Conservation (phyloP, 2,329 filamentous ascomycete species). For the Pseudomassariella vexata region DNA sequence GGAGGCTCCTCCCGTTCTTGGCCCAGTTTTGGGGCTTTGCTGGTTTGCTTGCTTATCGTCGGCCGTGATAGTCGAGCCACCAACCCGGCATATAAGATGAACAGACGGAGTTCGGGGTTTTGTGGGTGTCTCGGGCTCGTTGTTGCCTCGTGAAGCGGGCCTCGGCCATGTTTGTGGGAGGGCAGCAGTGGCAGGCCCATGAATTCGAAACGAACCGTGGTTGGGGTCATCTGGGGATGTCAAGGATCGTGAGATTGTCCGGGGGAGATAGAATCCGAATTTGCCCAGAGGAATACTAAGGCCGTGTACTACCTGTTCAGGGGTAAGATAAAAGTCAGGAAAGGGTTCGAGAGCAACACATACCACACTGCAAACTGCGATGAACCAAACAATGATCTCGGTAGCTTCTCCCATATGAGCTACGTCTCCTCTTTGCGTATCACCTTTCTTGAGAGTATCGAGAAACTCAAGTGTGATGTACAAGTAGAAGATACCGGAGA, state of each 20-base stretch:
- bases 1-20: too few relatives aligned
- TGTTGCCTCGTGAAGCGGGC: too few relatives aligned
- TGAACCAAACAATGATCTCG: slow-evolving; percentile 76
- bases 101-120: too few relatives aligned
- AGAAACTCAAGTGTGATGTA: slow-evolving; percentile 78
- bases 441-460: slow-evolving; percentile 48
- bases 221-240: slow-evolving; percentile 24
- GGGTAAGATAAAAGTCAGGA: slow-evolving; percentile 5
- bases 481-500: slow-evolving; percentile 85
- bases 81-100: too few relatives aligned
- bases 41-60: too few relatives aligned
- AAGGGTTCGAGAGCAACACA: slow-evolving; percentile 27
- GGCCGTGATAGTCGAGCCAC: too few relatives aligned
- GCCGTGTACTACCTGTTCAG: slow-evolving; percentile 66
- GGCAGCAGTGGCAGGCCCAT: slow-evolving; percentile 11
- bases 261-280: slow-evolving; percentile 55
- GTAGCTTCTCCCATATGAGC: slow-evolving; percentile 59
- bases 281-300: slow-evolving; percentile 75
- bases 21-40: too few relatives aligned
- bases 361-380: slow-evolving; percentile 77
- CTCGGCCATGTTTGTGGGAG: slow-evolving; percentile 25
- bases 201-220: too few relatives aligned
- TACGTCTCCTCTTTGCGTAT: slow-evolving; percentile 59
- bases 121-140: too few relatives aligned
- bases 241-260: slow-evolving; percentile 52